Conservation (phyloP, 345 rosid species). For the Populus pruinosa region DNA sequence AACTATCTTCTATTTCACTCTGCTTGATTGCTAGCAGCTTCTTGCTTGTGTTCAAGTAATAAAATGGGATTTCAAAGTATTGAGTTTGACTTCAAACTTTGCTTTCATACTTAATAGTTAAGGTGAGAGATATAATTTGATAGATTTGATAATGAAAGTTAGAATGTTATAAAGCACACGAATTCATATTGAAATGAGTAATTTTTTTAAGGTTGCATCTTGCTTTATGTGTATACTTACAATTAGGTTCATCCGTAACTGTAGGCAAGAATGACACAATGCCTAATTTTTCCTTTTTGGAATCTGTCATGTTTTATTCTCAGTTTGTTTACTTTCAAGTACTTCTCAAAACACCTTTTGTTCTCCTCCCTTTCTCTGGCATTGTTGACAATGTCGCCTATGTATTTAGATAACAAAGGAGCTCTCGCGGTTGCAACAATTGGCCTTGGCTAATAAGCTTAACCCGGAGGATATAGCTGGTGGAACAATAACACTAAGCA, state of each 20-base stretch:
- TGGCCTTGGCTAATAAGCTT: constrained; percentile 67
- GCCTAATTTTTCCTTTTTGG: not conserved
- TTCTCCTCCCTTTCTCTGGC: not conserved
- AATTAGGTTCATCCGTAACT: not conserved
- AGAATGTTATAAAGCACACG: not conserved
- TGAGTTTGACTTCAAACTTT: not conserved
- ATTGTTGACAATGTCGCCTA: not conserved
- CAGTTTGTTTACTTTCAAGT: not conserved
- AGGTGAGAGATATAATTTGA: not conserved
- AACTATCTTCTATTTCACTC: not conserved
- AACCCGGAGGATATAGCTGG: constrained; percentile 67
- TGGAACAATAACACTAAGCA: constrained; percentile 88
- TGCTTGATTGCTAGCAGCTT: not conserved
- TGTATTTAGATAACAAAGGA: constrained; percentile 67
- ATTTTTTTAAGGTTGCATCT: not conserved
- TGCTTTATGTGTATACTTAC: not conserved
- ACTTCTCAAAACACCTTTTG: not conserved
- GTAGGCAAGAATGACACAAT: not conserved
- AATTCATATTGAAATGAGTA: not conserved
- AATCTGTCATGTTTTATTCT: not conserved
- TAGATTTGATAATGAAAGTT: not conserved
- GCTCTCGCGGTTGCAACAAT: constrained; percentile 65
- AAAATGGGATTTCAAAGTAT: not conserved
- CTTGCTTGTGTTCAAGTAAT: not conserved
- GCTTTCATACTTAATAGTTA: not conserved